These are phyloP conservation scores for Pichia nakasei DNA, from an alignment of 805 yeast species.

Conservation along the genomic window DNA sequence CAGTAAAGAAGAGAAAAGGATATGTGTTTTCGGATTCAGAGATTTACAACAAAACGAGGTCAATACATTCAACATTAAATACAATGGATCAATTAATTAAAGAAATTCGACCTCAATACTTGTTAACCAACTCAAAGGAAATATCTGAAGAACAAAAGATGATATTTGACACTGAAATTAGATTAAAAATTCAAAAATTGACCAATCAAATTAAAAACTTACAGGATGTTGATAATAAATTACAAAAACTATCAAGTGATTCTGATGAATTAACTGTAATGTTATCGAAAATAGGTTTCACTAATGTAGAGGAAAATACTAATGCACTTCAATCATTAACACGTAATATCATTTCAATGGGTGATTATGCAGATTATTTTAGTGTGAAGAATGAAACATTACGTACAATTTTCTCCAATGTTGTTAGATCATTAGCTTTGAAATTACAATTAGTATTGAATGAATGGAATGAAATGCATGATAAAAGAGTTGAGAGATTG, in stretches of 20 bases:
- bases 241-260: not conserved
- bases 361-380: slow-evolving; percentile 30
- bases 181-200: slow-evolving; percentile 16
- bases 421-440: slow-evolving; percentile 40
- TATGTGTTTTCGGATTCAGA: not conserved
- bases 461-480: slow-evolving; percentile 40
- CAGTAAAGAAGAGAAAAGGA: not conserved
- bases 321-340: slow-evolving; percentile 34
- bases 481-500: slow-evolving; percentile 36
- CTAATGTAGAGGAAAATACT: slow-evolving; percentile 8
- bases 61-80: slow-evolving; percentile 2
- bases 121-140: slow-evolving; percentile 22
- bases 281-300: slow-evolving; percentile 2
- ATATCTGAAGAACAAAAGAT: slow-evolving; percentile 21
- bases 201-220: slow-evolving; percentile 20
- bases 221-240: slow-evolving; percentile 7
- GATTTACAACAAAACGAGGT: not conserved
- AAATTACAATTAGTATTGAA: slow-evolving; percentile 35
- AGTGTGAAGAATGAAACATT: slow-evolving; percentile 31
- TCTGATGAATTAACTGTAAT: slow-evolving; percentile 1
- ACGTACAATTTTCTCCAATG: slow-evolving; percentile 37
- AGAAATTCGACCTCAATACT: slow-evolving; percentile 29
- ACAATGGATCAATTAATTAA: slow-evolving; percentile 9
- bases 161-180: slow-evolving; percentile 21
- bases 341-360: slow-evolving; percentile 24